phyloP scores from a whole-genome alignment of 257 asterid genomes.

The Cordia subcordata region DNA sequence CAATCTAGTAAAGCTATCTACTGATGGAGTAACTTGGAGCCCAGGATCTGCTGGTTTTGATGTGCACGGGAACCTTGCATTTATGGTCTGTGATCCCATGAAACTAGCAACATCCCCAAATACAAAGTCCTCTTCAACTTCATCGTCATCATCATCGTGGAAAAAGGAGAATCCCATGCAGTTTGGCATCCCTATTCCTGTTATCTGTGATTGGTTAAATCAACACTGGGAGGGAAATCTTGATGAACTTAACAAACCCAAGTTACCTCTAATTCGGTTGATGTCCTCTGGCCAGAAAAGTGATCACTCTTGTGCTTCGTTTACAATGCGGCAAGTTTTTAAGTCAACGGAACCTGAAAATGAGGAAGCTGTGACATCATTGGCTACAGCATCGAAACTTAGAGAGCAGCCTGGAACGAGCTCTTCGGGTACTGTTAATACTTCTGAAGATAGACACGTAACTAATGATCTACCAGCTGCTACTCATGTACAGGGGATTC shows the following conservation, averaged over 20 bases:
- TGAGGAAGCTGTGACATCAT: conserved; percentile 54
- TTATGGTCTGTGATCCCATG: conserved; percentile 99
- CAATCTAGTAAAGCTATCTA: conserved; percentile 81
- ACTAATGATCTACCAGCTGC: conserved; percentile 30
- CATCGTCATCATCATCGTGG: conserved; percentile 80
- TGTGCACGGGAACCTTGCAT: conserved; percentile 83
- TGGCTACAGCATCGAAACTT: conserved; percentile 30
- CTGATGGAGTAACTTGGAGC: conserved; percentile 83
- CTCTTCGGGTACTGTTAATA: conserved; percentile 27
- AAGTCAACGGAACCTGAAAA: conserved; percentile 59
- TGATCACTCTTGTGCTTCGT: conserved; percentile 88
- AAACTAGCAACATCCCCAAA: conserved; percentile 93
- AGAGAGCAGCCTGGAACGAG: conserved; percentile 42
- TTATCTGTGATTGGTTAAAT: conserved; percentile 89
- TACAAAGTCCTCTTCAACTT: conserved; percentile 65
- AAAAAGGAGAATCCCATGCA: conserved; percentile 71
- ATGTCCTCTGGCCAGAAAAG: conserved; percentile 92
- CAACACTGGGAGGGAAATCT: conserved; percentile 99
- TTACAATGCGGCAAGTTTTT: conserved; percentile 83
- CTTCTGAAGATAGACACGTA: conserved; percentile 28
- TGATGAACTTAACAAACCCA: conserved; percentile 88
- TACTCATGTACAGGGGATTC: conserved; percentile 54
- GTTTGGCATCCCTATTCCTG: conserved; percentile 90
- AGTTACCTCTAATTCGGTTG: conserved; percentile 70
- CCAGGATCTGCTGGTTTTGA: conserved; percentile 99